A percentile compares a stretch with the other conserved stretches of the same genome.
phyloP scores from a whole-genome alignment of 2,329 filamentous ascomycete species.

The Calonectria multiphialidica region DNA sequence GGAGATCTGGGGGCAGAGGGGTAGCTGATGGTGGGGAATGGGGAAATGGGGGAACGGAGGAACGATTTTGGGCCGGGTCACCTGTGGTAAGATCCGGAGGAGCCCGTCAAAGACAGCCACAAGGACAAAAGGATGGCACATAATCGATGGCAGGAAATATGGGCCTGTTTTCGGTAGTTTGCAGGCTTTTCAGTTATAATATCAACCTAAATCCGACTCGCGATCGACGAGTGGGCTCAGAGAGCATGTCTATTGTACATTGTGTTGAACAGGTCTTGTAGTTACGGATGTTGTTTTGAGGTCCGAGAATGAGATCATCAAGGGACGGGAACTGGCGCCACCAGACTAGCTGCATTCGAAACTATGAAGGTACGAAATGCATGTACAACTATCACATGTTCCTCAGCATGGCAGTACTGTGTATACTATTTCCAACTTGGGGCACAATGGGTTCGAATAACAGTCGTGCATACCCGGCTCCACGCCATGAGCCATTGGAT shows the following conservation, averaged over 20 bases:
- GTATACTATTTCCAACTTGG: not conserved
- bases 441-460: not conserved
- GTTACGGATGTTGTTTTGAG: not conserved
- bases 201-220: not conserved
- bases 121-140: conserved; percentile 7
- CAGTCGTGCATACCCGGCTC: not conserved
- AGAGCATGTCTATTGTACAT: not conserved
- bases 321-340: conserved; percentile 1
- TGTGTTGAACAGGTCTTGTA: not conserved
- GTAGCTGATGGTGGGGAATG: conserved; percentile 28
- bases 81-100: not conserved
- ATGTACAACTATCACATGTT: not conserved
- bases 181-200: not conserved
- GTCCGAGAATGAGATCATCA: not conserved
- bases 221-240: not conserved
- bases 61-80: not conserved
- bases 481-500: not conserved
- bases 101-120: not conserved
- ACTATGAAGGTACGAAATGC: not conserved
- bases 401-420: too few species aligned
- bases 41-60: conserved; percentile 39
- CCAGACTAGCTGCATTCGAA: not conserved
- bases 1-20: conserved; percentile 25
- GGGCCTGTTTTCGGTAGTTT: not conserved
- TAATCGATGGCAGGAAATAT: too few species aligned